Conservation (phyloP, 768 basidiomycete genomes). For the Scleroderma citrinum region DNA sequence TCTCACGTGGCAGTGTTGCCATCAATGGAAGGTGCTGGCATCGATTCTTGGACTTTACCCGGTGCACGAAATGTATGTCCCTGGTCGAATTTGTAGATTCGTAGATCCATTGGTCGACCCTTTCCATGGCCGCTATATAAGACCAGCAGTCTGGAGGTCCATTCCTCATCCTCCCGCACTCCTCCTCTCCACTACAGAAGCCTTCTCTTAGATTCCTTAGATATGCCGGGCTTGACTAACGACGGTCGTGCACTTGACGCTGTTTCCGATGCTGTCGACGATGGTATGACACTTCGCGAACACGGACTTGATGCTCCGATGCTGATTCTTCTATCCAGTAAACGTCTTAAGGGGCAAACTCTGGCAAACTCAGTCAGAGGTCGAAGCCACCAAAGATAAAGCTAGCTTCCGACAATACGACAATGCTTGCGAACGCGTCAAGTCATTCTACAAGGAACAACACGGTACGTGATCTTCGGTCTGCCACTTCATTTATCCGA, state of each 20-base stretch:
- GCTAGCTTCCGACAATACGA: slow-evolving; percentile 66
- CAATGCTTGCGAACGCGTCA: slow-evolving; percentile 71
- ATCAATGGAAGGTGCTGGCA: neutral
- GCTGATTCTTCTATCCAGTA: slow-evolving; percentile 34
- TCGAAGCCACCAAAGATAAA: slow-evolving; percentile 52
- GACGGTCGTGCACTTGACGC: slow-evolving; percentile 34
- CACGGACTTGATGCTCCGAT: neutral
- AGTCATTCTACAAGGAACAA: slow-evolving; percentile 71
- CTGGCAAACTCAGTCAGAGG: neutral
- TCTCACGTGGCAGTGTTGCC: slow-evolving; percentile 3
- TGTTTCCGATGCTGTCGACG: slow-evolving; percentile 44
- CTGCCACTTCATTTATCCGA: neutral
- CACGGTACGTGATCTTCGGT: slow-evolving; percentile 44
- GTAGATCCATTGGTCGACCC: no score
- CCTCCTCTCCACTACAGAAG: no score
- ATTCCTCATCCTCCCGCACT: neutral
- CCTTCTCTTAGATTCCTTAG: no score
- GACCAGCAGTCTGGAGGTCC: neutral
- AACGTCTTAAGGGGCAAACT: slow-evolving; percentile 56
- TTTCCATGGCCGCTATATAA: no score
- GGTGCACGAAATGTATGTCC: neutral
- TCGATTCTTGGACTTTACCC: neutral
- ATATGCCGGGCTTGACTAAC: slow-evolving; percentile 23
- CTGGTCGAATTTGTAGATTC: no score
- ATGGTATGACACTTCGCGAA: slow-evolving; percentile 28